Percentiles rank a stretch among this genome's conserved stretches.
Conservation (phyloP, 1,284 basidiomycete genomes). For the Trichosporon asahii region DNA sequence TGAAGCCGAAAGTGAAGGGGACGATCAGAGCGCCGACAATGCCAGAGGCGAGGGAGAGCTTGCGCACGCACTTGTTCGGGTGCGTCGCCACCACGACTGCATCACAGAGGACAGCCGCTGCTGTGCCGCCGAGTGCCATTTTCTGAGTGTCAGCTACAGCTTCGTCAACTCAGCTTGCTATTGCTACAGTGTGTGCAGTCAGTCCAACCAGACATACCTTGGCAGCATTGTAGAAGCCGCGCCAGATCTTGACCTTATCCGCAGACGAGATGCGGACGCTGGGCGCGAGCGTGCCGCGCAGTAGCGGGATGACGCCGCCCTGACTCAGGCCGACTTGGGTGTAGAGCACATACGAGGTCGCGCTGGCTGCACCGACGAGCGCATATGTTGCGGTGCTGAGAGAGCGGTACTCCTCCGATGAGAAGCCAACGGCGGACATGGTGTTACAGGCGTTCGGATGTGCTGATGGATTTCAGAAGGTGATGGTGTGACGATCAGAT, state of each 20-base stretch:
- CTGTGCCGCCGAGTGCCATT: slow-evolving; percentile 16
- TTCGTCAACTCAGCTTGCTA: not conserved
- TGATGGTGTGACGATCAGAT: too few species aligned
- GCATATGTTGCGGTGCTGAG: slow-evolving; percentile 27
- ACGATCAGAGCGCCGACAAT: slow-evolving; percentile 23
- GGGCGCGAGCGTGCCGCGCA: slow-evolving; percentile 22
- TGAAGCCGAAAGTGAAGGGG: slow-evolving; percentile 26
- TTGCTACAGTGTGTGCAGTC: too few species aligned
- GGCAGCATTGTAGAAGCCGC: slow-evolving; percentile 20
- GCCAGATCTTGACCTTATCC: slow-evolving; percentile 26
- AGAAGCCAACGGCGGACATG: slow-evolving; percentile 4
- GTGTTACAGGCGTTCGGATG: too few species aligned
- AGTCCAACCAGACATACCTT: slow-evolving; percentile 23
- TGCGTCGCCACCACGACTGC: slow-evolving; percentile 23
- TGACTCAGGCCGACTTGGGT: slow-evolving; percentile 24
- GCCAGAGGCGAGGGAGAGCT: slow-evolving; percentile 26
- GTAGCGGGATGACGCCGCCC: slow-evolving; percentile 29
- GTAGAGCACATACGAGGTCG: slow-evolving; percentile 33
- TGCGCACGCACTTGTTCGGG: slow-evolving; percentile 20
- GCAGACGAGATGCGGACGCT: not conserved
- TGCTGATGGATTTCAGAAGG: too few species aligned
- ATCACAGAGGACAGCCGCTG: slow-evolving; percentile 18
- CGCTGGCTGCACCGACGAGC: slow-evolving; percentile 24
- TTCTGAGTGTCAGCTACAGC: not conserved
- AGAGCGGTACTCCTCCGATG: not conserved